These are phyloP conservation scores for Macrocybe gigantea DNA, from an alignment of 768 basidiomycete species.

Conservation along the genomic window DNA sequence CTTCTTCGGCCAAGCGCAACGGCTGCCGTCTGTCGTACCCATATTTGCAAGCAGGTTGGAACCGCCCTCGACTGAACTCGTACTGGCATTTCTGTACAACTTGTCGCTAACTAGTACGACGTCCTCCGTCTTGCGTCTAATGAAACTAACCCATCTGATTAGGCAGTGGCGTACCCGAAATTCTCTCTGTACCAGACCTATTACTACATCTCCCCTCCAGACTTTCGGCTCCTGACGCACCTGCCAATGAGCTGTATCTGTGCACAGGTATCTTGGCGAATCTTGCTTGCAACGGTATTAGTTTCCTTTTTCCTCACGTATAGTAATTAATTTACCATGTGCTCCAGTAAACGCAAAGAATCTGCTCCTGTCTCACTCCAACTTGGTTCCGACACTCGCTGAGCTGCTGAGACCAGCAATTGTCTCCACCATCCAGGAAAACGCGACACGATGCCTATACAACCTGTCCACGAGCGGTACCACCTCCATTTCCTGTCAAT, in stretches of 20 bases:
- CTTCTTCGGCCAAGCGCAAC: conserved; percentile 5
- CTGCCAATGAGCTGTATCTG: conserved; percentile 9
- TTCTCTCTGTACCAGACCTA: conserved; percentile 6
- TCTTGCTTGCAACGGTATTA: conserved; percentile 11
- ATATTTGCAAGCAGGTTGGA: conserved; percentile 1
- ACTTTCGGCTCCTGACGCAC: conserved; percentile 2
- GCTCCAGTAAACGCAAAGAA: conserved; percentile 6
- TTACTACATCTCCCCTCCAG: conserved; percentile 4
- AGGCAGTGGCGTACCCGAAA: conserved; percentile 11
- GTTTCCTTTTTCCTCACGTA: background rate
- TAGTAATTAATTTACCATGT: background rate
- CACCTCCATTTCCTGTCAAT: background rate
- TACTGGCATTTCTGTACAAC: conserved; percentile 10
- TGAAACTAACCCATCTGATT: background rate
- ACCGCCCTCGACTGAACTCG: conserved; percentile 2
- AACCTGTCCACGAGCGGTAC: conserved; percentile 12
- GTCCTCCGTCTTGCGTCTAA: background rate
- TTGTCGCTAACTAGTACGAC: conserved; percentile 8
- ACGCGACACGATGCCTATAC: conserved; percentile 11
- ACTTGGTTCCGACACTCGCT: conserved; percentile 4
- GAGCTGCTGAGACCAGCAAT: background rate
- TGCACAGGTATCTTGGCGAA: conserved; percentile 11
- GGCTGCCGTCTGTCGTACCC: conserved; percentile 4
- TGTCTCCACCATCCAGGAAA: conserved; percentile 7
- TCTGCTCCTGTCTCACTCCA: conserved; percentile 1